Base-by-base conservation (phyloP, 306 rosid species). In the Trifolium subterraneum region DNA sequence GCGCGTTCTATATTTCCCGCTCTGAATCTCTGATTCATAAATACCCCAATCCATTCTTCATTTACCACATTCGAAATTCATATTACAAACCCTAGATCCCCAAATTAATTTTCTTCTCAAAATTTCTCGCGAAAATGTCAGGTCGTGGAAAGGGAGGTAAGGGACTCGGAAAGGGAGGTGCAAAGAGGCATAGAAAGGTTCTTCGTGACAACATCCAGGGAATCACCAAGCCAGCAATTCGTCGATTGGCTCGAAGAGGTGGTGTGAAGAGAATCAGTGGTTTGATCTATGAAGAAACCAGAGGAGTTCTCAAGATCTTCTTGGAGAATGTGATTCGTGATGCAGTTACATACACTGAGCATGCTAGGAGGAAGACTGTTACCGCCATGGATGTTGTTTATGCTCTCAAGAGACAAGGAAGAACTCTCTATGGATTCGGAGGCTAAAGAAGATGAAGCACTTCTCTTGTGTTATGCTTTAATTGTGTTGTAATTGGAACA, bases 111-210 rank as follows among this genome's bases (percentile, higher is more conserved):
- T 0, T 35, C 10, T 22, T 2, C 29, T 1, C 7, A 3, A 19
- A 12, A 2, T 38, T 4, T 27, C 6, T 9, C 0, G 10, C 1
- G 19, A 64, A 74, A 23, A 75, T 75, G 79, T 75, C 79, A 0
- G 79, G 80, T 7, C 80, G 84, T 5, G 84, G 84, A 18, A 80
- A 80, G 27, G 77, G 82, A 5, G 82, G 82, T 0, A 74, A 73
- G 67, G 83, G 83, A 35, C 19, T 64, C 0, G 82, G 82, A 12
- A 78, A 78, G 31, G 78, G 82, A 29, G 82, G 82, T 8, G 82
- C 82, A 1, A 78, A 78, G 83, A 68, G 83, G 42, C 83, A 80
- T 54, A 71, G 83, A 1, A 80, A 80, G 0, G 79, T 80, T 18
- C 76, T 80, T 0, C 79, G 79, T 1, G 83, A 80, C 2, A 80